A percentile compares a stretch with the other conserved stretches of the same genome.
Evolutionary conservation across 2,329 filamentous ascomycete genomes (phyloP).

Genomic region (Neobulgaria alba): DNA sequence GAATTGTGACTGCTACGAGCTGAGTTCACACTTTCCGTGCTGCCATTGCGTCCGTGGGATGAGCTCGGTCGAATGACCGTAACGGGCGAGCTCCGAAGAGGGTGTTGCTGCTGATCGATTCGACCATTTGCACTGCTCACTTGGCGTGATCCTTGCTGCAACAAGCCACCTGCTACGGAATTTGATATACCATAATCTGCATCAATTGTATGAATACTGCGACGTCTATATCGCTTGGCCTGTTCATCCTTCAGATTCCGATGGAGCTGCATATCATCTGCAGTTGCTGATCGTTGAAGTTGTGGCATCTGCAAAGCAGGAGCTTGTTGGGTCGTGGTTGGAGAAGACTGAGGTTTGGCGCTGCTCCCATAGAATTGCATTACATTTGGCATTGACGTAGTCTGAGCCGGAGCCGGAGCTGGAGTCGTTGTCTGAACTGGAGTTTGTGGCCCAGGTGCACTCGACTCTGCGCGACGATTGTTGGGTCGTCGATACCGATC

Average conservation of each 20-base stretch:
- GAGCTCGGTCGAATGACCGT: slow-evolving; percentile 19
- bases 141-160: slow-evolving; percentile 24
- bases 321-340: slow-evolving; percentile 16
- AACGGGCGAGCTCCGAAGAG: slow-evolving; percentile 27
- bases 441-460: slow-evolving; percentile 23
- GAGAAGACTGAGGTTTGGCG: slow-evolving; percentile 22
- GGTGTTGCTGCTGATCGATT: slow-evolving; percentile 27
- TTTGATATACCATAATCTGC: slow-evolving; percentile 17
- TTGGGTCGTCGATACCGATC: slow-evolving; percentile 73
- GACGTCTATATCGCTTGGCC: slow-evolving; percentile 68
- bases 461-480: slow-evolving; percentile 39
- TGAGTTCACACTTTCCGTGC: slow-evolving; percentile 56
- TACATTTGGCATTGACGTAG: slow-evolving; percentile 45
- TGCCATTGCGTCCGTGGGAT: slow-evolving; percentile 38
- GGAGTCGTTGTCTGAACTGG: slow-evolving; percentile 18
- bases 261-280: slow-evolving; percentile 40
- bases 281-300: slow-evolving; percentile 13
- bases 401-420: slow-evolving; percentile 37
- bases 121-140: slow-evolving; percentile 24
- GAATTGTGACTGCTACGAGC: slow-evolving; percentile 45
- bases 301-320: slow-evolving; percentile 24
- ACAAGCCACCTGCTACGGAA: slow-evolving; percentile 10
- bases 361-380: slow-evolving; percentile 46
- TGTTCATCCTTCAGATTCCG: slow-evolving; percentile 53
- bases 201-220: slow-evolving; percentile 68